These are phyloP conservation scores for Luvunga scandens DNA, from an alignment of 345 rosid genomes.

Conservation along the genomic window DNA sequence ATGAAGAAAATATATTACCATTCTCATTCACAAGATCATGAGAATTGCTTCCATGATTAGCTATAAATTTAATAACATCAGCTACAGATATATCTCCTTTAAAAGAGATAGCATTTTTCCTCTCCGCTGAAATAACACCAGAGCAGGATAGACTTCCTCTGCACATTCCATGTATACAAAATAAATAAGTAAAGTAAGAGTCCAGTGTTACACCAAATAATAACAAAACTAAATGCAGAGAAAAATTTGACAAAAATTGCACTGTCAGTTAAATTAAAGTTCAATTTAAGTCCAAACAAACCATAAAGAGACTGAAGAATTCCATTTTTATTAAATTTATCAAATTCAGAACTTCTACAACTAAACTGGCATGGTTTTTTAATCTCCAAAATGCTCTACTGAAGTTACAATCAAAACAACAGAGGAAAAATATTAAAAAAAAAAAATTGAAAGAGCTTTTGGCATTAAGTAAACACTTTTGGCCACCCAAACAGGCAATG, in stretches of 20 bases:
- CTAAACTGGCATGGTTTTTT: neutral
- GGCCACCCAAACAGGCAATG: neutral
- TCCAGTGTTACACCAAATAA: neutral
- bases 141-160: constrained; percentile 87
- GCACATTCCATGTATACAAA: constrained; percentile 29
- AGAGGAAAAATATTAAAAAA: too few species aligned
- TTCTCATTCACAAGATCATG: constrained; percentile 45
- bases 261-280: neutral
- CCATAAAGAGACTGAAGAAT: neutral
- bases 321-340: neutral
- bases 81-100: constrained; percentile 69
- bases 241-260: neutral
- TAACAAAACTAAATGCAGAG: neutral
- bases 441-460: too few species aligned
- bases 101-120: constrained; percentile 49
- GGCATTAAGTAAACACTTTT: too few species aligned
- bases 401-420: too few species aligned
- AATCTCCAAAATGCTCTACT: too few species aligned
- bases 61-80: constrained; percentile 66
- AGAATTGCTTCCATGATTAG: constrained; percentile 56
- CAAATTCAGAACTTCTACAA: neutral
- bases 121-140: constrained; percentile 73
- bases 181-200: neutral
- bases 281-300: neutral
- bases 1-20: constrained; percentile 38